Evolutionary conservation across 2,329 filamentous ascomycete genomes (phyloP).

Genomic region (Penicillium freii): DNA sequence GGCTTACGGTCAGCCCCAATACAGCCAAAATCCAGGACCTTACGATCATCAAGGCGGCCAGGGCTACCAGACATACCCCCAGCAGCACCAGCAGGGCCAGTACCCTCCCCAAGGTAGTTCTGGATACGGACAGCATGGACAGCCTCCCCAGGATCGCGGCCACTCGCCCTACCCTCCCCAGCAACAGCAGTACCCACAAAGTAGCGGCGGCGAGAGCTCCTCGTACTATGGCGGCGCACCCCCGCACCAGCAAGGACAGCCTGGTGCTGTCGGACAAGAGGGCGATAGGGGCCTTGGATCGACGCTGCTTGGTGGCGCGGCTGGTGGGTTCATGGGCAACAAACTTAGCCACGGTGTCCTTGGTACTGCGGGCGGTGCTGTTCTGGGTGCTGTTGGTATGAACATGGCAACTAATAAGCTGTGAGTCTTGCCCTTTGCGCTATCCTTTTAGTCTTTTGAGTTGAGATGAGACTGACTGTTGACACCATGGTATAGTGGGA

Average conservation of each 20-base stretch:
- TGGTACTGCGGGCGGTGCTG: slow-evolving; percentile 21
- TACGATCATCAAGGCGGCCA: slow-evolving; percentile 14
- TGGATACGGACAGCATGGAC: slow-evolving; percentile 20
- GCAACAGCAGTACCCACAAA: slow-evolving; percentile 26
- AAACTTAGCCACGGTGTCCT: slow-evolving; percentile 18
- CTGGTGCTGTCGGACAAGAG: slow-evolving; percentile 19
- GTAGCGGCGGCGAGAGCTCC: slow-evolving; percentile 31
- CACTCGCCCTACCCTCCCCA: slow-evolving; percentile 15
- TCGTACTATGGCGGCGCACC: slow-evolving; percentile 32
- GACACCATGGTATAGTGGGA: neutral
- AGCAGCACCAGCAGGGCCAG: slow-evolving; percentile 10
- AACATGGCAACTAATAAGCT: slow-evolving; percentile 16
- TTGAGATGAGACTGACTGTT: neutral
- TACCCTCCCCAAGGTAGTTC: slow-evolving; percentile 19
- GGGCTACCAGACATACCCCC: slow-evolving; percentile 14
- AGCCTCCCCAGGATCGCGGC: slow-evolving; percentile 15
- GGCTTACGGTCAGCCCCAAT: slow-evolving; percentile 18
- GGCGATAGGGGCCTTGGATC: slow-evolving; percentile 23
- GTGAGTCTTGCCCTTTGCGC: slow-evolving; percentile 10
- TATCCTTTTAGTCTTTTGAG: neutral
- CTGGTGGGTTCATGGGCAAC: slow-evolving; percentile 21
- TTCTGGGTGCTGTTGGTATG: slow-evolving; percentile 20
- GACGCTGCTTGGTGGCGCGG: slow-evolving; percentile 22
- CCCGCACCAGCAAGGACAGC: slow-evolving; percentile 22
- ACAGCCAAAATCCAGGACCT: slow-evolving; percentile 16